phyloP scores from a whole-genome alignment of 352 stramenopile genomes.

The Globisporangium abappressorium region DNA sequence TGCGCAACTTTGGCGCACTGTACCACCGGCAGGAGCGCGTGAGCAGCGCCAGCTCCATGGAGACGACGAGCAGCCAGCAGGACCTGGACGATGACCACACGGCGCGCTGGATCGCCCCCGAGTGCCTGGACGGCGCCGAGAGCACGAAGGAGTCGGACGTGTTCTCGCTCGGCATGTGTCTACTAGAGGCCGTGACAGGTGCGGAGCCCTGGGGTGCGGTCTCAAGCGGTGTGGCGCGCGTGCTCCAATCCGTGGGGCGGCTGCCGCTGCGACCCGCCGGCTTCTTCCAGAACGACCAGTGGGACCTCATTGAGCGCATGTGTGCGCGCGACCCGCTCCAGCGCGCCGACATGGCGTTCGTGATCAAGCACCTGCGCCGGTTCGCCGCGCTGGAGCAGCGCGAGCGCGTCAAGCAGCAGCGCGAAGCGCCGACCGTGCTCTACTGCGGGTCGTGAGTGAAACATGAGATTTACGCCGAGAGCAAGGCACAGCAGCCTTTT shows the following conservation, averaged over 20 bases:
- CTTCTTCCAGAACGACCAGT: conserved; percentile 11
- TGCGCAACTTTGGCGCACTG: conserved; percentile 13
- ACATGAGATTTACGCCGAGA: background rate
- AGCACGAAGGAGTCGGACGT: conserved; percentile 2
- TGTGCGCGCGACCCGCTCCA: conserved; percentile 9
- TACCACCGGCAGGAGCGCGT: background rate
- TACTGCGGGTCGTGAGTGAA: background rate
- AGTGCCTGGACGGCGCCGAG: conserved; percentile 10
- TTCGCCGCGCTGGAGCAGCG: conserved; percentile 10
- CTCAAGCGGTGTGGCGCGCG: conserved; percentile 8
- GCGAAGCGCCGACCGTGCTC: conserved; percentile 10
- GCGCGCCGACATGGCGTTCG: background rate
- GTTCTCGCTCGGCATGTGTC: conserved; percentile 14
- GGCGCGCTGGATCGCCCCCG: conserved; percentile 12
- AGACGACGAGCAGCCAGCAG: background rate
- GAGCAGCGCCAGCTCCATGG: background rate
- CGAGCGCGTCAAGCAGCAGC: conserved; percentile 3
- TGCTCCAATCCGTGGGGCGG: conserved; percentile 1
- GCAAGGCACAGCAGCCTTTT: background rate
- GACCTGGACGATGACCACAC: background rate
- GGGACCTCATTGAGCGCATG: conserved; percentile 17
- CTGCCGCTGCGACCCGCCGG: conserved; percentile 1
- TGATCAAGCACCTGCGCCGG: conserved; percentile 8
- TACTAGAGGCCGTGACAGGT: conserved; percentile 11
- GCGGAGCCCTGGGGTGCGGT: conserved; percentile 10